Percentiles rank a stretch among this genome's conserved stretches.
Conservation (phyloP, 2,329 filamentous ascomycete genomes). For the Colletotrichum navitas region DNA sequence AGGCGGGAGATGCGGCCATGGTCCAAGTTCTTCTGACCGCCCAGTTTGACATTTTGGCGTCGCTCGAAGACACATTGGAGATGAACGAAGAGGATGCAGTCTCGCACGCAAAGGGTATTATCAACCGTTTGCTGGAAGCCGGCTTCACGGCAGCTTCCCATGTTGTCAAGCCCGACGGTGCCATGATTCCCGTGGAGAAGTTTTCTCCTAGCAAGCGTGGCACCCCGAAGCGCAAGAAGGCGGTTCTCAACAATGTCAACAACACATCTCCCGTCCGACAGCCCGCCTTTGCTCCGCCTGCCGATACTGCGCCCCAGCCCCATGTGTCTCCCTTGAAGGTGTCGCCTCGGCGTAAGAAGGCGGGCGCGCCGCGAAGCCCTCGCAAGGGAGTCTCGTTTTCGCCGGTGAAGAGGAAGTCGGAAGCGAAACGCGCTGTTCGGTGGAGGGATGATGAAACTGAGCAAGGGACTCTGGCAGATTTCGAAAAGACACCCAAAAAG, state of each 20-base stretch:
- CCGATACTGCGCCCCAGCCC: slow-evolving; percentile 42
- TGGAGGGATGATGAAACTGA: slow-evolving; percentile 92
- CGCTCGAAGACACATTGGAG: slow-evolving; percentile 82
- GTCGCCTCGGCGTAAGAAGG: slow-evolving; percentile 85
- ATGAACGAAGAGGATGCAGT: slow-evolving; percentile 90
- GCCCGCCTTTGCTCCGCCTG: slow-evolving; percentile 55
- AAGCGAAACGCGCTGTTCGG: slow-evolving; percentile 81
- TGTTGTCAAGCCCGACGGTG: slow-evolving; percentile 90
- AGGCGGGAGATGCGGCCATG: slow-evolving; percentile 79
- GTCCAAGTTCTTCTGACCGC: slow-evolving; percentile 88
- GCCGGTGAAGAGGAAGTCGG: slow-evolving; percentile 81
- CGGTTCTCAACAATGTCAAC: slow-evolving; percentile 53
- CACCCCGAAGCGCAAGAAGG: slow-evolving; percentile 81
- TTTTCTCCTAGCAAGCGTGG: slow-evolving; percentile 79
- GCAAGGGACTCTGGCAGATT: slow-evolving; percentile 87
- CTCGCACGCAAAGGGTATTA: slow-evolving; percentile 79
- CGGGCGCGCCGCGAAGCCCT: slow-evolving; percentile 54
- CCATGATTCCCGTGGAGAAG: slow-evolving; percentile 69
- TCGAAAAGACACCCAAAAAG: slow-evolving; percentile 89
- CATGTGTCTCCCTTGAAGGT: slow-evolving; percentile 75
- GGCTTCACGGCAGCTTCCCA: slow-evolving; percentile 82
- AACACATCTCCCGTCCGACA: slow-evolving; percentile 59
- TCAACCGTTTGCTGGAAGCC: slow-evolving; percentile 81
- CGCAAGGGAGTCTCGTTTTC: slow-evolving; percentile 85
- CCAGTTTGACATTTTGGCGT: slow-evolving; percentile 91